These are phyloP conservation scores for Curvularia eragrostidis DNA, from an alignment of 2,329 filamentous ascomycete genomes.

Conservation along the genomic window DNA sequence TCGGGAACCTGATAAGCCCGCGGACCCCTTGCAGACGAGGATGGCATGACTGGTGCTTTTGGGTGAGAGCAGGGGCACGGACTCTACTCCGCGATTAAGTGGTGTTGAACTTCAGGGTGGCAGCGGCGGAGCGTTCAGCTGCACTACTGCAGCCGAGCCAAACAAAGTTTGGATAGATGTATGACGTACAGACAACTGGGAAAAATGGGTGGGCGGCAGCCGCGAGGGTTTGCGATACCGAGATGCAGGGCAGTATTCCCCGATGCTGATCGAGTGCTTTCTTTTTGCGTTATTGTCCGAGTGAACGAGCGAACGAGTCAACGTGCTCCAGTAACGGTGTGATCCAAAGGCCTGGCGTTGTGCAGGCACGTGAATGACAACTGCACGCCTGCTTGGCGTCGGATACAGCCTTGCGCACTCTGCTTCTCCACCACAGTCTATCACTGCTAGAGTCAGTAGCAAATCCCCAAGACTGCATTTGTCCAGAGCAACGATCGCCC, in stretches of 20 bases:
- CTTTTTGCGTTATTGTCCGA: slow-evolving; percentile 7
- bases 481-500: neutral
- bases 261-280: slow-evolving; percentile 1
- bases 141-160: slow-evolving; percentile 14
- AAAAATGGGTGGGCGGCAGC: slow-evolving; percentile 1
- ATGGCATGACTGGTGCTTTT: slow-evolving; percentile 1
- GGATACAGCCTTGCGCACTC: neutral
- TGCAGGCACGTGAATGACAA: neutral
- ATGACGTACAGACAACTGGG: slow-evolving; percentile 10
- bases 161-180: slow-evolving; percentile 5
- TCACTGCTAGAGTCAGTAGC: neutral
- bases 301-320: neutral
- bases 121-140: slow-evolving; percentile 9
- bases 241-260: slow-evolving; percentile 13
- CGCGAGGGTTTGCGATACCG: slow-evolving; percentile 1
- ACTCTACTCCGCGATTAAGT: slow-evolving; percentile 5
- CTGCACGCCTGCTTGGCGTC: neutral
- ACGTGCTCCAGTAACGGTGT: neutral
- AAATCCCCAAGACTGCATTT: neutral
- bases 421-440: neutral
- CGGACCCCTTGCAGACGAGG: slow-evolving; percentile 1
- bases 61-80: slow-evolving; percentile 1
- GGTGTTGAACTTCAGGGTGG: slow-evolving; percentile 9
- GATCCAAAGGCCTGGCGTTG: neutral
- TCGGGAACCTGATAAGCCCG: slow-evolving; percentile 1